Base-by-base conservation (phyloP, 2,329 filamentous ascomycete genomes). In the Elsinoe fawcettii region DNA sequence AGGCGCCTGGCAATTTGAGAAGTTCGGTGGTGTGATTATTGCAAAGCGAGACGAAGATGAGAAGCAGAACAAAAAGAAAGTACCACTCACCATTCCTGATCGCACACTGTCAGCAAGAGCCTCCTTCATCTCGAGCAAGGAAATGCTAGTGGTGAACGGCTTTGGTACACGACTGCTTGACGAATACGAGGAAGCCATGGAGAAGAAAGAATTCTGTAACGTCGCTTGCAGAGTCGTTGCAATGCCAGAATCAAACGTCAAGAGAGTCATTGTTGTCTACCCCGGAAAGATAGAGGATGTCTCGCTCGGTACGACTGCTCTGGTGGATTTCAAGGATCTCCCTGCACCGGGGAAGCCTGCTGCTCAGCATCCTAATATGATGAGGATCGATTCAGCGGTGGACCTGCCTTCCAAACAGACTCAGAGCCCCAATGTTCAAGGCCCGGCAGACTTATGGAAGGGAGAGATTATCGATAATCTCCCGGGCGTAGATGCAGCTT, bases 91-190 rank as follows among this genome's bases (percentile, higher is more conserved):
- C 14, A 44, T 44, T 4, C 41, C 41, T 3, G 18, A 44, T 5
- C 41, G 22, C 4, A 20, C 41, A 22, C n/a, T 44, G 41, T 16
- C 25, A 11, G 12, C 46, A 32, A 36, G 46, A 22, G 18, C 23
- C 14, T 51, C 25, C n/a, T 51, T 51, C 46, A 51, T 51, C 25
- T 51, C 46, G 12, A 18, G 8, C 25, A 34, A 51, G 25, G 46
- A 51, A 18, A 20, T 36, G 20, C 34, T 32, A 18, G 18, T 51
- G 14, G 25, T 51, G 46, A 36, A 20, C 16, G 20, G n/a, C 16
- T 23, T 12, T 25, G 46, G 18, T 7, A 51, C 46, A 25, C 12
- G 46, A 16, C 25, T 32, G 5, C 23, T 32, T 25, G 46, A 51
- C 27, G 41, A 44, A 22, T 18, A 25, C 20, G 14, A 30, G 25